phyloP scores from a whole-genome alignment of 2,329 filamentous ascomycete genomes.

The Neospermospora avenae region DNA sequence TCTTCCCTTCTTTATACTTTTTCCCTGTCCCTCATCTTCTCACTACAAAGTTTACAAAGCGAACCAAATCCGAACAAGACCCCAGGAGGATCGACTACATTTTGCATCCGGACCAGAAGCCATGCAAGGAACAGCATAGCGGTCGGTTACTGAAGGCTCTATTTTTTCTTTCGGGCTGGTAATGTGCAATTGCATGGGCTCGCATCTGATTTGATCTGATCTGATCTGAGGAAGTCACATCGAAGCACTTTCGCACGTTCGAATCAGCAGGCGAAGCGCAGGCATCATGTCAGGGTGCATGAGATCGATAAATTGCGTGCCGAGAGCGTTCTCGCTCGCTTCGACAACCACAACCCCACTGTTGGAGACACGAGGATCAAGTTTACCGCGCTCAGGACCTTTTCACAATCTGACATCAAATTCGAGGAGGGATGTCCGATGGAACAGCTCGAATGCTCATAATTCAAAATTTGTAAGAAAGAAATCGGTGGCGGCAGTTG shows the following conservation, averaged over 20 bases:
- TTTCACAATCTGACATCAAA: not conserved
- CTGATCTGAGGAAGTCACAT: not conserved
- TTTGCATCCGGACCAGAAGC: no score
- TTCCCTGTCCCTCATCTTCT: not conserved
- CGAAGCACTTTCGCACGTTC: not conserved
- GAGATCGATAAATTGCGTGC: conserved; percentile 17
- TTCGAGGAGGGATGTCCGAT: not conserved
- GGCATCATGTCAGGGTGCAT: conserved; percentile 1
- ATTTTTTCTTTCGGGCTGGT: no score
- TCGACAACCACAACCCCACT: conserved; percentile 7
- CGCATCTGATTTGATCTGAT: not conserved
- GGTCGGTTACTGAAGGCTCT: not conserved
- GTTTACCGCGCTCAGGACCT: not conserved
- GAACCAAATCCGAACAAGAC: not conserved
- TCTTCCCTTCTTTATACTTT: not conserved
- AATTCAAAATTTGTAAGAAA: not conserved
- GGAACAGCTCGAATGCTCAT: conserved; percentile 17
- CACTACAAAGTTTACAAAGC: not conserved
- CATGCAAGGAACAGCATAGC: not conserved
- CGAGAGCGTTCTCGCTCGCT: conserved; percentile 11
- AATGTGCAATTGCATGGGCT: not conserved
- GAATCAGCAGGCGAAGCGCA: not conserved
- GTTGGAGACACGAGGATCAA: not conserved
- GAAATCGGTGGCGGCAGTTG: not conserved
- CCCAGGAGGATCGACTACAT: no score